These are phyloP conservation scores for Leptodermis oblonga DNA, from an alignment of 257 asterid species.

Conservation along the genomic window DNA sequence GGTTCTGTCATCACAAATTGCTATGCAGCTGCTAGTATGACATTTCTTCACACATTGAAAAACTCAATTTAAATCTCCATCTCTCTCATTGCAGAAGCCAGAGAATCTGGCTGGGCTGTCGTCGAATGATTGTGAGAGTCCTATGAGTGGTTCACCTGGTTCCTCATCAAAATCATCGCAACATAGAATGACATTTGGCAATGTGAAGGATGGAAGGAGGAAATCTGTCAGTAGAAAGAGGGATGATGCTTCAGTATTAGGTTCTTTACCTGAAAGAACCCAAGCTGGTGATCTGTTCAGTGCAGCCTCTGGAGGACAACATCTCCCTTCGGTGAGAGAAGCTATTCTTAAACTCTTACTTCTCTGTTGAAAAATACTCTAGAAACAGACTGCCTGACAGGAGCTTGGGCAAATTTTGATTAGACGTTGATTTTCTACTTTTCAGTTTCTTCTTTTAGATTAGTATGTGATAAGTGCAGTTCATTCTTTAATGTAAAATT, in stretches of 20 bases:
- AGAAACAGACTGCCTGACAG: not conserved
- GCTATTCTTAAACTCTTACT: constrained; percentile 6
- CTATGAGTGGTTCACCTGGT: constrained; percentile 61
- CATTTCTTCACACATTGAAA: not conserved
- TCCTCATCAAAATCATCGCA: constrained; percentile 57
- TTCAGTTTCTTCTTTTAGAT: not conserved
- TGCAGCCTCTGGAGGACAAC: constrained; percentile 50
- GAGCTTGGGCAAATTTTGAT: not conserved
- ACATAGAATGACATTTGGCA: constrained; percentile 44
- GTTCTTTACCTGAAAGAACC: constrained; percentile 52
- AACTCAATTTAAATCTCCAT: not conserved
- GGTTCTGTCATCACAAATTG: not conserved
- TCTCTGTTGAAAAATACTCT: not conserved
- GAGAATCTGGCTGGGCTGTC: constrained; percentile 39
- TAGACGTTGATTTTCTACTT: not conserved
- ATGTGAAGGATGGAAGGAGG: constrained; percentile 51
- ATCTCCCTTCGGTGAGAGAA: constrained; percentile 60
- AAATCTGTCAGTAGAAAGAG: constrained; percentile 55
- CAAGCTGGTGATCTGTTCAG: constrained; percentile 84
- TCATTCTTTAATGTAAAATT: constrained; percentile 1
- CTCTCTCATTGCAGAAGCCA: constrained; percentile 52
- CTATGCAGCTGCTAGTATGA: not conserved
- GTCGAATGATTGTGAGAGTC: constrained; percentile 51
- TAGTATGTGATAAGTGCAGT: not conserved
- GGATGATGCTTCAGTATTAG: constrained; percentile 34